Conservation (phyloP, 1,284 basidiomycete genomes). For the Rugosomyces carneus region DNA sequence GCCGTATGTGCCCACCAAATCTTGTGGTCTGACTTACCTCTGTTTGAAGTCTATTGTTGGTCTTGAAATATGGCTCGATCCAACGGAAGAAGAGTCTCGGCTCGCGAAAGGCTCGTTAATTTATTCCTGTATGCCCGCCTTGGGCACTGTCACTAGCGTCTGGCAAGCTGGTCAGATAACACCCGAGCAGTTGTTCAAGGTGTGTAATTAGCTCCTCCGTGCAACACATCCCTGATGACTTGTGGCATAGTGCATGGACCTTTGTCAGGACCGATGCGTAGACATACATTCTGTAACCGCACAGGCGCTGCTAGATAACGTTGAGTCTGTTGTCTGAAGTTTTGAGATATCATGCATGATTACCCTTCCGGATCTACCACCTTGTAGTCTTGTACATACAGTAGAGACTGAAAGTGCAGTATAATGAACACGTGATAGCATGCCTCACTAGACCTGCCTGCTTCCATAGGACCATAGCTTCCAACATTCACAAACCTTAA, state of each 20-base stretch:
- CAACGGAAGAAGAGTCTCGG: slow-evolving; percentile 62
- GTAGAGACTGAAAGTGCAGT: too few species aligned
- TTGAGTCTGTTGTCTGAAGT: neutral
- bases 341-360: too few species aligned
- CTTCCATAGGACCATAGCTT: too few species aligned
- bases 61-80: slow-evolving; percentile 69
- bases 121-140: slow-evolving; percentile 82
- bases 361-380: too few species aligned
- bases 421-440: too few species aligned
- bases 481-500: too few species aligned
- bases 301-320: slow-evolving; percentile 52
- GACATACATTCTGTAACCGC: slow-evolving; percentile 73
- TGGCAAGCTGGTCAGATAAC: slow-evolving; percentile 72
- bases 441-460: too few species aligned
- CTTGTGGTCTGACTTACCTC: slow-evolving; percentile 5
- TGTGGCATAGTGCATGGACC: slow-evolving; percentile 52
- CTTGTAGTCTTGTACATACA: too few species aligned
- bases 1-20: slow-evolving; percentile 43
- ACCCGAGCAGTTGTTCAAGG: slow-evolving; percentile 44
- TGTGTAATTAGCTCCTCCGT: slow-evolving; percentile 26
- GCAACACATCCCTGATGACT: slow-evolving; percentile 5
- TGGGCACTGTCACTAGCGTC: slow-evolving; percentile 80
- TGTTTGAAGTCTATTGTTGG: slow-evolving; percentile 43
- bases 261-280: slow-evolving; percentile 60
- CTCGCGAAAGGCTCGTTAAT: slow-evolving; percentile 58